Conservation (phyloP, 1,139 yeast genomes). For the Candida pseudoviswanathii region DNA sequence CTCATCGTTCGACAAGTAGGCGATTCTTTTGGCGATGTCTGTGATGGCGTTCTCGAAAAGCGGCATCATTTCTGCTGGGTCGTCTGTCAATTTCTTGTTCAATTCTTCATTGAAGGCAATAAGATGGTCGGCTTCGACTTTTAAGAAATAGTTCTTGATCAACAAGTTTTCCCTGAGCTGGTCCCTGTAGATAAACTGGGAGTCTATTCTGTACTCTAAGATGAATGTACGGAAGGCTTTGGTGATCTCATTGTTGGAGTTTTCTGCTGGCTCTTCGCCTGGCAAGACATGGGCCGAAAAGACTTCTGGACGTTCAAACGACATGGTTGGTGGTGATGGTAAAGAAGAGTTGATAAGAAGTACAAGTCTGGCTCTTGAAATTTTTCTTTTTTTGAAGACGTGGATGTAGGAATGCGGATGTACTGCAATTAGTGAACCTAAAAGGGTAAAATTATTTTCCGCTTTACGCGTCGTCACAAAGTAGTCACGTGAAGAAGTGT, state of each 20-base stretch:
- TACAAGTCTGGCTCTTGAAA: neutral
- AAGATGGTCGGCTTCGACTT: slow-evolving; percentile 82
- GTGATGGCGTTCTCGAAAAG: slow-evolving; percentile 88
- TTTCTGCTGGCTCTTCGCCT: slow-evolving; percentile 71
- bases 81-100: slow-evolving; percentile 79
- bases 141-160: slow-evolving; percentile 70
- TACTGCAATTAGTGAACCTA: slow-evolving; percentile 1
- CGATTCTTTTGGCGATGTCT: slow-evolving; percentile 83
- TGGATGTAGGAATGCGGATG: neutral
- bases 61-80: slow-evolving; percentile 88
- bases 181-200: slow-evolving; percentile 86
- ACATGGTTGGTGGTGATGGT: slow-evolving; percentile 35
- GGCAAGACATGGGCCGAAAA: slow-evolving; percentile 87
- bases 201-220: slow-evolving; percentile 80
- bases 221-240: slow-evolving; percentile 81
- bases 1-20: slow-evolving; percentile 58
- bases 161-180: slow-evolving; percentile 87
- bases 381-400: neutral
- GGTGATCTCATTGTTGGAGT: slow-evolving; percentile 73
- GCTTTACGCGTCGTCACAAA: too few species aligned
- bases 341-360: neutral
- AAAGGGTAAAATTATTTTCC: neutral
- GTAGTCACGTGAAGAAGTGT: too few species aligned
- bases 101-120: slow-evolving; percentile 88
- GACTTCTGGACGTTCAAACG: slow-evolving; percentile 80